phyloP scores from a whole-genome alignment of 257 asterid species.

The Penstemon barbatus region DNA sequence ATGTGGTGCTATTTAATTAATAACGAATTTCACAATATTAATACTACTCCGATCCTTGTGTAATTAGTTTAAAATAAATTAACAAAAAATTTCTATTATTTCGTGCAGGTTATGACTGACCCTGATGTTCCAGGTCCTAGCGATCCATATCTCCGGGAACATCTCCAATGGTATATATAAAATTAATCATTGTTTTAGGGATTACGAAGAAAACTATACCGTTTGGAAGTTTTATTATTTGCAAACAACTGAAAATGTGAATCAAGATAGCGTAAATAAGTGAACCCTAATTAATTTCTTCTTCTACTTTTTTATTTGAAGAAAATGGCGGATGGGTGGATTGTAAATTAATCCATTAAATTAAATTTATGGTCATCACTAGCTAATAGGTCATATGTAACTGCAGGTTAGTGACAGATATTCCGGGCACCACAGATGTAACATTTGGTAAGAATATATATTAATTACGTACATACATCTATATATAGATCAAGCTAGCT shows the following conservation, averaged over 20 bases:
- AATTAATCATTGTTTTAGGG: no score
- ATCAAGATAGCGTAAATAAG: no score
- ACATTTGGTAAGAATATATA: slow-evolving; percentile 64
- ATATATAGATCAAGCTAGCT: not conserved
- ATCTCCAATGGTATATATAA: slow-evolving; percentile 67
- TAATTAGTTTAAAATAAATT: not conserved
- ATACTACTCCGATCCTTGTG: no score
- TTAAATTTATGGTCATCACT: not conserved
- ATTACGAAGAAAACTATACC: no score
- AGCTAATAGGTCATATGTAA: not conserved
- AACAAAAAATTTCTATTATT: no score
- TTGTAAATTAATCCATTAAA: not conserved
- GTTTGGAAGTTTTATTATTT: no score
- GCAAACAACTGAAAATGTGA: no score
- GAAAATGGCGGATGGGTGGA: not conserved
- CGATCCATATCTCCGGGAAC: slow-evolving; percentile 82
- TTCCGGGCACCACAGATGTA: slow-evolving; percentile 87
- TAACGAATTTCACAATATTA: no score
- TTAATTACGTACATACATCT: not conserved
- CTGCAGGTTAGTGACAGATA: slow-evolving; percentile 81
- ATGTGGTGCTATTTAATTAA: no score
- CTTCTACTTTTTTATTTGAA: not conserved
- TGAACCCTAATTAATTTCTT: no score
- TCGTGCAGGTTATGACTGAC: slow-evolving; percentile 71
- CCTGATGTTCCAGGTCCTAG: slow-evolving; percentile 96